phyloP scores from a whole-genome alignment of 78 protist species.

The Acrasis kona region DNA sequence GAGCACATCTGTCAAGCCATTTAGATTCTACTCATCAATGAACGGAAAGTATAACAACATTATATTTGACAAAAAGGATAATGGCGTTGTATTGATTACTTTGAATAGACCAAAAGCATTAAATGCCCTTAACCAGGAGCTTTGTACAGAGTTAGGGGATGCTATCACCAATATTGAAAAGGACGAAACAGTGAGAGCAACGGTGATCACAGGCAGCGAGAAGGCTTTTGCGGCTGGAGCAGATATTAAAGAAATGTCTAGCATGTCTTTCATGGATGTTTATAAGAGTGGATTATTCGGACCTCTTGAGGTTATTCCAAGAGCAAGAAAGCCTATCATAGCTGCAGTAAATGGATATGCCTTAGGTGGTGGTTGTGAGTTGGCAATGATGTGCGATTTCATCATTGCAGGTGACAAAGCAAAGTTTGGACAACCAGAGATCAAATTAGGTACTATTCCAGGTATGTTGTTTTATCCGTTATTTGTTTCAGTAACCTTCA shows the following conservation, averaged over 20 bases:
- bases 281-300: conserved; percentile 51
- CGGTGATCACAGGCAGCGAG: conserved; percentile 84
- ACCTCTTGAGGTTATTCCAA: conserved; percentile 41
- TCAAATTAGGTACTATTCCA: conserved; percentile 93
- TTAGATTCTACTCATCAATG: no score
- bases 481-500: neutral
- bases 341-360: conserved; percentile 96
- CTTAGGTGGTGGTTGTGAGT: conserved; percentile 95
- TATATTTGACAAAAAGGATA: neutral
- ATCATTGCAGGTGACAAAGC: conserved; percentile 76
- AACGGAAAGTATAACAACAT: neutral
- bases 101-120: conserved; percentile 88
- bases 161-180: conserved; percentile 49
- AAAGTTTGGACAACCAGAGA: conserved; percentile 92
- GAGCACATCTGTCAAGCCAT: no score
- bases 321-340: conserved; percentile 73
- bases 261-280: conserved; percentile 35
- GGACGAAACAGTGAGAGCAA: conserved; percentile 57
- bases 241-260: conserved; percentile 88
- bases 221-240: conserved; percentile 96
- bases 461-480: no score
- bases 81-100: conserved; percentile 47
- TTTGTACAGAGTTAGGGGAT: conserved; percentile 50
- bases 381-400: conserved; percentile 93
- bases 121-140: conserved; percentile 75